Evolutionary conservation across 225 moss, liverwort and hornwort species (phyloP), one percentile per base, ranked within the genome.

Genomic region (Asterella californica): DNA sequence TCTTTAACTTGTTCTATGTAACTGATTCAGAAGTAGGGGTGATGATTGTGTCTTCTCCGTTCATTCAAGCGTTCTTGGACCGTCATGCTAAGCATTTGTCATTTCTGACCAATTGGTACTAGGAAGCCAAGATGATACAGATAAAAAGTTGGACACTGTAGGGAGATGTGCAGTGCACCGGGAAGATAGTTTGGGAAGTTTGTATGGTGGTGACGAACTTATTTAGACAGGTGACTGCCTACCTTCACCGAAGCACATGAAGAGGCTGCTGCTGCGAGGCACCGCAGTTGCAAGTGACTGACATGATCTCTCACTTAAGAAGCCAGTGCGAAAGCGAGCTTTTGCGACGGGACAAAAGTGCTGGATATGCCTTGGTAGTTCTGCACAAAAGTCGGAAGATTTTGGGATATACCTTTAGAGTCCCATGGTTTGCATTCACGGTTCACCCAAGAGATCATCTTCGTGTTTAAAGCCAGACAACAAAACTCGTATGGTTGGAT

Each of bases 321-420:
- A 61, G n/a, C 61, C 27, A 10, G n/a, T 18, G 4, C 15, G 65
- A 65, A 65, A 33, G 33, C 11, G 46, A 46, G 47, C 71, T 71
- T 27, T 71, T 25, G 11, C 9, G 6, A 45, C n/a, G 46, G 47
- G 2, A 48, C 47, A 27, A 47, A 70, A 6, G n/a, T 8, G n/a
- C n/a, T n/a, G 71, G 12, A 71, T n/a, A 71, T 69, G 18, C 70
- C 9, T n/a, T n/a, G n/a, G n/a, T n/a, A n/a, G n/a, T n/a, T n/a
- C n/a, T n/a, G n/a, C n/a, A n/a, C n/a, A n/a, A n/a, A n/a, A n/a
- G n/a, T n/a, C n/a, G n/a, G n/a, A n/a, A n/a, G n/a, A n/a, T n/a
- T n/a, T n/a, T n/a, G n/a, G 70, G 71, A 47, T 71, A 71, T 71
- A n/a, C 70, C n/a, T 47, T 70, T 47, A 10, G 21, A n/a, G n/a